Percentiles rank a stretch among this genome's conserved stretches.
Conservation (phyloP, 345 rosid genomes). For the Acer negundo region DNA sequence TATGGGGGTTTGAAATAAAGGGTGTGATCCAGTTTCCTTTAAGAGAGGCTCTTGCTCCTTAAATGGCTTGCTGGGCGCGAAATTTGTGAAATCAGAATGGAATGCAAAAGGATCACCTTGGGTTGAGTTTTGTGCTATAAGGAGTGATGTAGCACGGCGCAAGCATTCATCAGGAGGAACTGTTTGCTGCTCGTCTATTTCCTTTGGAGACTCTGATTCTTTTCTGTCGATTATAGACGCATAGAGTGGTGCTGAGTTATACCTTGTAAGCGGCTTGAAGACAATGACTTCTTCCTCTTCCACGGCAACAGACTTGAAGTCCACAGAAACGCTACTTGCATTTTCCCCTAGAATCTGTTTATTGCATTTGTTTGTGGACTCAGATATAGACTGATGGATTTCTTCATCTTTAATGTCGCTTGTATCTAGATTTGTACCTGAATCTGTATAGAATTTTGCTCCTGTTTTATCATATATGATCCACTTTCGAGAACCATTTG, state of each 20-base stretch:
- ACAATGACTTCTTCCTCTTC: conserved; percentile 98
- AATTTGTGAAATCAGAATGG: conserved; percentile 49
- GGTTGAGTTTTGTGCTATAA: conserved; percentile 54
- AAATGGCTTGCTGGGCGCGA: conserved; percentile 32
- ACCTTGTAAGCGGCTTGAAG: conserved; percentile 84
- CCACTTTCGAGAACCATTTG: conserved; percentile 53
- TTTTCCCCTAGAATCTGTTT: conserved; percentile 32
- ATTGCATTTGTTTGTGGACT: conserved; percentile 25
- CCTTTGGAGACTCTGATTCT: conserved; percentile 36
- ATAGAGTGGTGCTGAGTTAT: conserved; percentile 79
- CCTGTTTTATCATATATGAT: conserved; percentile 45
- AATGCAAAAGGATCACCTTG: conserved; percentile 37
- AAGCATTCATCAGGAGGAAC: conserved; percentile 63
- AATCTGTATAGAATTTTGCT: conserved; percentile 37
- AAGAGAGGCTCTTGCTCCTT: conserved; percentile 46
- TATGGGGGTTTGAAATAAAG: conserved; percentile 38
- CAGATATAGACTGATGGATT: conserved; percentile 2
- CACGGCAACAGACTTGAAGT: conserved; percentile 39
- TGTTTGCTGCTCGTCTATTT: conserved; percentile 36
- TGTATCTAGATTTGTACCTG: conserved; percentile 11
- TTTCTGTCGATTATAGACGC: conserved; percentile 27
- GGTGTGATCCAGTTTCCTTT: conserved; percentile 31
- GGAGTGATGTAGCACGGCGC: conserved; percentile 71
- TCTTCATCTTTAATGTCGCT: conserved; percentile 23
- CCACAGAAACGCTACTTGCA: conserved; percentile 24